Percentiles rank a stretch among this genome's conserved stretches.
Conservation (phyloP, 2,329 filamentous ascomycete species). For the Thelonectria rubi region DNA sequence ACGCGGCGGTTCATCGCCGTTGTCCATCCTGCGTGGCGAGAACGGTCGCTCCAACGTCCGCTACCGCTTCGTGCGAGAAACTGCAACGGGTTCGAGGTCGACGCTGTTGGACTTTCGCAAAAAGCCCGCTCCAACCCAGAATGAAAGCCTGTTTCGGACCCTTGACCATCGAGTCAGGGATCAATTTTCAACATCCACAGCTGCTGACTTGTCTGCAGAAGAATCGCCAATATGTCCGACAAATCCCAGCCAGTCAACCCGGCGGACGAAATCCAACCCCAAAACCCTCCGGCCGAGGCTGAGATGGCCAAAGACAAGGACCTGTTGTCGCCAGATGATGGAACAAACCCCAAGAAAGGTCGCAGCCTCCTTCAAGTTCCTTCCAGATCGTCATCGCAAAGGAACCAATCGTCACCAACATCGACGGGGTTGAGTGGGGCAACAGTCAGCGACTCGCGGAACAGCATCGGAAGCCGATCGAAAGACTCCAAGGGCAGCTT, state of each 20-base stretch:
- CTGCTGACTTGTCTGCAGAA: constrained; percentile 35
- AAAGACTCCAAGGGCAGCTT: constrained; percentile 73
- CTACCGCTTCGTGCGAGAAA: background rate
- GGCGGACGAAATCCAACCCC: constrained; percentile 46
- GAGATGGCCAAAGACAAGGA: constrained; percentile 57
- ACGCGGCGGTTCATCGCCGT: constrained; percentile 20
- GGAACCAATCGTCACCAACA: constrained; percentile 67
- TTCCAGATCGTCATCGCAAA: constrained; percentile 69
- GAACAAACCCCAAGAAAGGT: constrained; percentile 57
- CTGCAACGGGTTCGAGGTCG: background rate
- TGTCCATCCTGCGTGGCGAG: constrained; percentile 2
- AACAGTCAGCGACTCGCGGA: constrained; percentile 66
- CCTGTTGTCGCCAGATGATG: constrained; percentile 53
- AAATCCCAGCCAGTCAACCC: constrained; percentile 40
- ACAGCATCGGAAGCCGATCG: constrained; percentile 70
- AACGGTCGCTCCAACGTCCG: background rate
- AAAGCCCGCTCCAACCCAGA: constrained; percentile 9
- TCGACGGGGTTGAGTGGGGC: constrained; percentile 68
- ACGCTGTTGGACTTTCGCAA: background rate
- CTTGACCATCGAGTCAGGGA: constrained; percentile 18
- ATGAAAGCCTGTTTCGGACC: constrained; percentile 2
- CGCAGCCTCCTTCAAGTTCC: constrained; percentile 66
- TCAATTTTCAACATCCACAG: constrained; percentile 13
- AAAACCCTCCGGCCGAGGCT: constrained; percentile 46
- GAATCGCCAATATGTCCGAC: constrained; percentile 47